Percentiles rank a stretch among this genome's conserved stretches.
Evolutionary conservation across 2,329 filamentous ascomycete species (phyloP).

Genomic region (Neofusicoccum laricinum): DNA sequence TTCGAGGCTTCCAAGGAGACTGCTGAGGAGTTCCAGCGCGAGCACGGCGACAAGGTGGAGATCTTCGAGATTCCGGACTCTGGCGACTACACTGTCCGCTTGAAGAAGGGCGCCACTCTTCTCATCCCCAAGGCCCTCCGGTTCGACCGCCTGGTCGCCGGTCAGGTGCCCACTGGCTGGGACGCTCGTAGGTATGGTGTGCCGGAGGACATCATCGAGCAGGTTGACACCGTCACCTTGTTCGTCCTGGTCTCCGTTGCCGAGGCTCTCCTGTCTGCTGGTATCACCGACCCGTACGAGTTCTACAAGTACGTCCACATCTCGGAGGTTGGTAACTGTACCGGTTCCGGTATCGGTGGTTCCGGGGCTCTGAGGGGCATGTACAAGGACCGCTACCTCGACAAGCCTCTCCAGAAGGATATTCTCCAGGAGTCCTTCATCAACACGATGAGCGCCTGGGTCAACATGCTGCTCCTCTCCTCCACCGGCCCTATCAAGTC

Average conservation of each 20-base stretch:
- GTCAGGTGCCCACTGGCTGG: constrained; percentile 96
- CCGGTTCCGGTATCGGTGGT: constrained; percentile 98
- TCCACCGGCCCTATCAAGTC: constrained; percentile 99
- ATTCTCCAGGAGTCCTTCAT: constrained; percentile 99
- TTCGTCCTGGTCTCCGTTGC: constrained; percentile 93
- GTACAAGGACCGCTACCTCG: constrained; percentile 96
- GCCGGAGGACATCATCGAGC: constrained; percentile 94
- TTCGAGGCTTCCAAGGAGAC: constrained; percentile 98
- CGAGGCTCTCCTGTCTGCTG: constrained; percentile 84
- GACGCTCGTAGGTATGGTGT: constrained; percentile 94
- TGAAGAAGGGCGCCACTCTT: constrained; percentile 92
- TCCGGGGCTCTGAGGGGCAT: constrained; percentile 88
- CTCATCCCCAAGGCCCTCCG: constrained; percentile 96
- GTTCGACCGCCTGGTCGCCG: constrained; percentile 95
- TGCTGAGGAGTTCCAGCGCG: constrained; percentile 92
- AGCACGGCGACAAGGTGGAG: constrained; percentile 97
- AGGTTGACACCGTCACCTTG: constrained; percentile 94
- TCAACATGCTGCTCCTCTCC: constrained; percentile 97
- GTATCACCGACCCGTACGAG: constrained; percentile 98
- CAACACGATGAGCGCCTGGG: constrained; percentile 99
- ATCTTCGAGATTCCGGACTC: constrained; percentile 93
- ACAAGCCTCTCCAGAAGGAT: constrained; percentile 97
- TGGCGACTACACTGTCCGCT: constrained; percentile 88
- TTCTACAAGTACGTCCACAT: constrained; percentile 99
- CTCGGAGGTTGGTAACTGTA: constrained; percentile 95